Evolutionary conservation across 352 stramenopile genomes (phyloP).

Genomic region (Globisporangium yorkense): DNA sequence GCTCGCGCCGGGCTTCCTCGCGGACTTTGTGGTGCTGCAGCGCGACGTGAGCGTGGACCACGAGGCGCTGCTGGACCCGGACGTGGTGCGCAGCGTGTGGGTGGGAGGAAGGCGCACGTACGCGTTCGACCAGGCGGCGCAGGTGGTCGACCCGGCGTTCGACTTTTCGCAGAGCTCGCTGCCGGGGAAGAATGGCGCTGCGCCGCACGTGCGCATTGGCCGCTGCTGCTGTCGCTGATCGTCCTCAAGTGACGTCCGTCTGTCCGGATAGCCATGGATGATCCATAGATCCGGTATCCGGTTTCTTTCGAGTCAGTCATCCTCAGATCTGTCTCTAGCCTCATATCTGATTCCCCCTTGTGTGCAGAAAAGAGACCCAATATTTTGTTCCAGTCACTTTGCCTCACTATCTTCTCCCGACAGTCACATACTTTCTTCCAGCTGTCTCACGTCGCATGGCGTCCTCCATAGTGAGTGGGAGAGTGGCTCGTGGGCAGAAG

Average conservation of each 20-base stretch:
- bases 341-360: too few species aligned
- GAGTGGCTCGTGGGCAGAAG: too few species aligned
- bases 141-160: slow-evolving; percentile 1
- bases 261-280: too few species aligned
- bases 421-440: too few species aligned
- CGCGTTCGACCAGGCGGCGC: slow-evolving; percentile 24
- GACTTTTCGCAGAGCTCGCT: slow-evolving; percentile 59
- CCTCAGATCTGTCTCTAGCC: neutral
- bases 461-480: too few species aligned
- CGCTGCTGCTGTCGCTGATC: slow-evolving; percentile 43
- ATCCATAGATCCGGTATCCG: too few species aligned
- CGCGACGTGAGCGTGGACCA: slow-evolving; percentile 44
- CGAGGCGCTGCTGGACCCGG: slow-evolving; percentile 26
- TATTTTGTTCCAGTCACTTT: too few species aligned
- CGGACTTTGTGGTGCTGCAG: slow-evolving; percentile 74
- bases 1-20: slow-evolving; percentile 39
- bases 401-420: too few species aligned
- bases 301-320: neutral
- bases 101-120: slow-evolving; percentile 56
- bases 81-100: slow-evolving; percentile 63
- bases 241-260: too few species aligned
- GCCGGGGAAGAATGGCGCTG: slow-evolving; percentile 60
- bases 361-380: too few species aligned
- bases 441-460: too few species aligned
- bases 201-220: slow-evolving; percentile 38